phyloP scores from a whole-genome alignment of 73 alveolate species.

The Tetrahymena thermophila region DNA sequence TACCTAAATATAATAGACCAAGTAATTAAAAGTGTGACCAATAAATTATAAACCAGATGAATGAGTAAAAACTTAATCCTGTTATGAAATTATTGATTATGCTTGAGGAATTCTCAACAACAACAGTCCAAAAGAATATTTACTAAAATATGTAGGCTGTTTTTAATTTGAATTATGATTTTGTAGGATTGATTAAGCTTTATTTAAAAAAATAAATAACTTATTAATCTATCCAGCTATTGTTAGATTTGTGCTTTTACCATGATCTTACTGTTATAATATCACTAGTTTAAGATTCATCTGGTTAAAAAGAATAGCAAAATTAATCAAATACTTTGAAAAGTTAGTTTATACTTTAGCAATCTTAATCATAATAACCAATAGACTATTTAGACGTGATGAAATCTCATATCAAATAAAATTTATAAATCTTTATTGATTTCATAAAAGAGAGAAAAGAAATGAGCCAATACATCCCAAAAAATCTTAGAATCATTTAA shows the following conservation, averaged over 20 bases:
- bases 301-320: neutral
- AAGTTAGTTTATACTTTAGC: too few species aligned
- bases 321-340: too few species aligned
- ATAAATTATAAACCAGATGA: neutral
- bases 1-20: neutral
- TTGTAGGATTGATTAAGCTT: neutral
- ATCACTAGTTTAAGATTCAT: neutral
- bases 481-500: neutral
- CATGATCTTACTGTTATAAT: neutral
- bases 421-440: neutral
- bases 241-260: neutral
- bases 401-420: neutral
- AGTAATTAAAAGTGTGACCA: neutral
- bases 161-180: neutral
- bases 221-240: neutral
- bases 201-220: neutral
- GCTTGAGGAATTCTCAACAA: neutral
- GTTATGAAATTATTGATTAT: neutral
- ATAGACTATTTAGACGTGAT: neutral
- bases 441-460: neutral
- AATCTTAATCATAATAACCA: neutral
- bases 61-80: neutral
- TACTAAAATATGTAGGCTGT: neutral
- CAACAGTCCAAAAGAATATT: neutral
- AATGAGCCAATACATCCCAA: neutral